A percentile compares a stretch with the other conserved stretches of the same genome.
These are phyloP conservation scores for Sporisorium sorghi DNA, from an alignment of 1,284 basidiomycete genomes.

Conservation along the genomic window DNA sequence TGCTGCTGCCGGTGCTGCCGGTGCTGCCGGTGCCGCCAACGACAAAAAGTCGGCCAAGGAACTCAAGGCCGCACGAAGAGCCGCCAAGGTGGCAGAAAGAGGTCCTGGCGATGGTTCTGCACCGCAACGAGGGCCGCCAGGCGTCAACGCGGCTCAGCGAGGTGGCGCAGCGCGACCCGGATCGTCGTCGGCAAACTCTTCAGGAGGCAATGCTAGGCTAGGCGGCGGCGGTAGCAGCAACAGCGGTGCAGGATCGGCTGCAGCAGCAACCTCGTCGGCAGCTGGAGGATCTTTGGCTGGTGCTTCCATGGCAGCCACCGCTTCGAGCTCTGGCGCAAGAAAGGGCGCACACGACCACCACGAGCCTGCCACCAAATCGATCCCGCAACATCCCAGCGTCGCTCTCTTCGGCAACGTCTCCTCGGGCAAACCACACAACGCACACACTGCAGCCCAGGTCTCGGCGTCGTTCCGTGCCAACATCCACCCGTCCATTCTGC, in stretches of 20 bases:
- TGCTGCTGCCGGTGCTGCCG: conserved; percentile 10
- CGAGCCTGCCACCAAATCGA: conserved; percentile 18
- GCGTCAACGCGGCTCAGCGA: conserved; percentile 12
- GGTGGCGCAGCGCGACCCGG: conserved; percentile 30
- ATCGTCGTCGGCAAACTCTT: conserved; percentile 23
- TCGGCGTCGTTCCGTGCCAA: conserved; percentile 51
- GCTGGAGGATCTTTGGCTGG: conserved; percentile 4
- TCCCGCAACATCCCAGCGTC: conserved; percentile 46
- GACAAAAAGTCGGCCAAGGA: conserved; percentile 62
- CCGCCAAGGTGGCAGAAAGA: conserved; percentile 52
- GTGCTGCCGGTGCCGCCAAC: too few species aligned
- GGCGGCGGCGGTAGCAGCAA: conserved; percentile 8
- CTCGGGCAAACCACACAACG: conserved; percentile 45
- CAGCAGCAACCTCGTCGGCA: conserved; percentile 5
- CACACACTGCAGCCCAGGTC: conserved; percentile 48
- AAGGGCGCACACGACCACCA: conserved; percentile 20
- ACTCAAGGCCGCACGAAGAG: conserved; percentile 58
- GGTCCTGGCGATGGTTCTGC: conserved; percentile 9
- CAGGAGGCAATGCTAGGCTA: conserved; percentile 17
- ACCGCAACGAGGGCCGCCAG: conserved; percentile 3
- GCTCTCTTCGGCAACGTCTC: conserved; percentile 65
- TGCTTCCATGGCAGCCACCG: conserved; percentile 22
- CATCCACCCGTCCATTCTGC: conserved; percentile 65
- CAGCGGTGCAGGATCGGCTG: background rate
- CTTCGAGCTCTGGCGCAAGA: conserved; percentile 23